These are phyloP conservation scores for Vitellaria paradoxa DNA, from an alignment of 179 eudicot species.

Conservation along the genomic window DNA sequence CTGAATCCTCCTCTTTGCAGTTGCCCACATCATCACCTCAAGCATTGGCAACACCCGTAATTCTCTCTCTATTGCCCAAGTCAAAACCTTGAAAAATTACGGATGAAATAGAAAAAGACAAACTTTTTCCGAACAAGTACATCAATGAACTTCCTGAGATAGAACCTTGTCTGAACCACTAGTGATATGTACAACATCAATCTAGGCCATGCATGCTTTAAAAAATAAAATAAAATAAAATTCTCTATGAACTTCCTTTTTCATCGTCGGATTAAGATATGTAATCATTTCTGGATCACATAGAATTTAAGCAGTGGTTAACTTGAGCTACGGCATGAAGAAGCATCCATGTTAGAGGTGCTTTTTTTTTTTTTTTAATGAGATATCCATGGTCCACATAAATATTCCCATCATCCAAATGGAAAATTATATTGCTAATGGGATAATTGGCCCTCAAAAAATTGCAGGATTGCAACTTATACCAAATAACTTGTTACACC, in stretches of 20 bases:
- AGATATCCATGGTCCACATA: neutral
- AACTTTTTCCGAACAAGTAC: neutral
- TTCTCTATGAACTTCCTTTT: too few species aligned
- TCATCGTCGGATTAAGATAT: too few species aligned
- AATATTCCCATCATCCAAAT: slow-evolving; percentile 1
- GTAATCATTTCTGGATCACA: too few species aligned
- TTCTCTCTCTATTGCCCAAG: neutral
- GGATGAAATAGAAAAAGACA: neutral
- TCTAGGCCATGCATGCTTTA: too few species aligned
- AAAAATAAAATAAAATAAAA: too few species aligned
- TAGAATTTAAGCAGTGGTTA: too few species aligned
- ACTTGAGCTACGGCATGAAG: too few species aligned
- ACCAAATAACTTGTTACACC: neutral
- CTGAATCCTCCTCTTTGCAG: neutral
- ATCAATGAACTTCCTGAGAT: neutral
- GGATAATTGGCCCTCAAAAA: neutral
- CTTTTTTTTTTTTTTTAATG: neutral
- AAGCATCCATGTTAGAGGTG: neutral
- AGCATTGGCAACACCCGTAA: neutral
- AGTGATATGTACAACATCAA: too few species aligned
- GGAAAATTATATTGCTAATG: neutral
- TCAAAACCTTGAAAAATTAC: neutral
- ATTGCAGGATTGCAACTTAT: neutral
- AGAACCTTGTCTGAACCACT: too few species aligned
- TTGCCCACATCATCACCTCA: neutral